Base-by-base conservation (phyloP, 352 stramenopile species). In the Pythium aquatile region DNA sequence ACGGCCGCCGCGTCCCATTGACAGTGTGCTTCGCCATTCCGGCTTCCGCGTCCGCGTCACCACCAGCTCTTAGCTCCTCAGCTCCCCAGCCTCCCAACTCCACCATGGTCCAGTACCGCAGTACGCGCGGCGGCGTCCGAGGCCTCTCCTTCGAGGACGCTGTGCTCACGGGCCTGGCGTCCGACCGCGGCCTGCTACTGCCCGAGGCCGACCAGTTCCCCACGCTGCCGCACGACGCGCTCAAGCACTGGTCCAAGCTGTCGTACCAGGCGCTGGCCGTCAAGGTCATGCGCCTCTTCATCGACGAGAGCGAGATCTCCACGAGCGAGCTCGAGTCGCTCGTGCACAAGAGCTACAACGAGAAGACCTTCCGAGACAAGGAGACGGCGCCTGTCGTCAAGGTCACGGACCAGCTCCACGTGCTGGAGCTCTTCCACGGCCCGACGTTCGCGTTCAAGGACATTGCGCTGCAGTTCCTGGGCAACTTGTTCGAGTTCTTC, bases 391-490 rank as follows among this genome's bases (percentile, higher is more conserved):
- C 97, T 1, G 84, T 99, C 8, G 78, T 97, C 30, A 89, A 97
- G 68, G 76, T 98, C 55, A 91, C 87, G 68, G 80, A 91, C 63
- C 78, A 93, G 58, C 73, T 94, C 69, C 83, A 91, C 58, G 81
- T 98, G 54, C 81, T 99, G 67, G 97, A 99, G 85, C 92, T 99
- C 32, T 99, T 99, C 81, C 97, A 99, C 72, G 97, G 97, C 63
- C 97, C 97, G 28, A 99, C 97, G 39, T 99, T 99, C 75, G 97
- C 97, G 24, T 99, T 99, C 83, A 99, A 99, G 81, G 97, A 99
- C 80, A 98, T 99, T 55, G 97, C 97, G 57, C 77, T 99, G 35
- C 97, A 99, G 83, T 99, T 99, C 76, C 82, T 99, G 16, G 97
- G 97, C 58, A 99, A 99, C 73, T 89, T 99, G 32, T 99, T 99